Conservation (phyloP, 371 early-diverging fungal genomes). For the Mortierella sp. region DNA sequence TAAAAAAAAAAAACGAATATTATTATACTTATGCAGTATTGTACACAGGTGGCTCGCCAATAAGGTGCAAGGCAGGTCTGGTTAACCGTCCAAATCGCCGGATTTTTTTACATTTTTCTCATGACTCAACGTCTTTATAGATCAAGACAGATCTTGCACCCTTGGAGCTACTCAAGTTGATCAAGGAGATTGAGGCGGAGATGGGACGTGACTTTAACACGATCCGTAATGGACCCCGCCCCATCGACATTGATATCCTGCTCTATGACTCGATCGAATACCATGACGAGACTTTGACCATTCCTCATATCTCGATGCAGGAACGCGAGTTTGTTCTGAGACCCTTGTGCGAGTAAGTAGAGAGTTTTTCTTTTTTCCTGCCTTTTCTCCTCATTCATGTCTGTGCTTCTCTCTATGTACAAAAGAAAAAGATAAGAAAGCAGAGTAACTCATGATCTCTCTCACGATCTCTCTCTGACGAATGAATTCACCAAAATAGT, state of each 20-base stretch:
- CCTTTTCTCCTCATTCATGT: too few species aligned
- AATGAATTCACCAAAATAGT: constrained; percentile 44
- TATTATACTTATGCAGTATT: neutral
- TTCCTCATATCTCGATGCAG: constrained; percentile 90
- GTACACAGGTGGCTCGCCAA: too few species aligned
- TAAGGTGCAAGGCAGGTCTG: neutral
- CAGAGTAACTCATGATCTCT: too few species aligned
- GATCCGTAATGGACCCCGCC: constrained; percentile 90
- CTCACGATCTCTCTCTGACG: too few species aligned
- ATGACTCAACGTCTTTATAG: constrained; percentile 39
- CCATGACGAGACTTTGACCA: constrained; percentile 73
- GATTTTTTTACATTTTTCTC: constrained; percentile 5
- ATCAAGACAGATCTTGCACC: constrained; percentile 82
- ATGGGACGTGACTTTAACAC: constrained; percentile 79
- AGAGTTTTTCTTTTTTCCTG: constrained; percentile 8
- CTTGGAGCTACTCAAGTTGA: constrained; percentile 71
- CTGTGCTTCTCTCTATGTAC: too few species aligned
- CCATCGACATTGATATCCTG: constrained; percentile 95
- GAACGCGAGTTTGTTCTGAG: constrained; percentile 96
- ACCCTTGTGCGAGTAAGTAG: constrained; percentile 89
- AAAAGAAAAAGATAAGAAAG: neutral
- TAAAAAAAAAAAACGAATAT: too few species aligned
- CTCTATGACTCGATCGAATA: constrained; percentile 87
- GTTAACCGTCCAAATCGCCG: neutral
- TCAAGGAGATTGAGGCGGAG: constrained; percentile 86